Evolutionary conservation across 305 asterid genomes (phyloP), one percentile per base, ranked within the genome.

Genomic region (Fraxinus platypoda): DNA sequence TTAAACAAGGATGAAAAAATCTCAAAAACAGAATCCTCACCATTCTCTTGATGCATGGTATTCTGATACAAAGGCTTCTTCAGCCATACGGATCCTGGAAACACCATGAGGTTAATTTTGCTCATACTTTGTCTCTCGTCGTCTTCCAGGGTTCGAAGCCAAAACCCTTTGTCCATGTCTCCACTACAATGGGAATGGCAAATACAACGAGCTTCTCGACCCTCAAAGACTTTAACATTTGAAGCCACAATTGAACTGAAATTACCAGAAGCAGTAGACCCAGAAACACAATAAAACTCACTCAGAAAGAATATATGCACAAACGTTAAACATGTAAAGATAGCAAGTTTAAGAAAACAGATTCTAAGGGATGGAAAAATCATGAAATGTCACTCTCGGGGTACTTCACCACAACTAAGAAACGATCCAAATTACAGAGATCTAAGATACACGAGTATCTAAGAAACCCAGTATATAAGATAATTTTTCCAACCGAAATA

Each of bases 41-140:
- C n/a, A n/a, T n/a, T n/a, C n/a, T n/a, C n/a, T n/a, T n/a, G n/a
- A n/a, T n/a, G n/a, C n/a, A n/a, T n/a, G n/a, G n/a, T n/a, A n/a
- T n/a, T n/a, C n/a, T n/a, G n/a, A n/a, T n/a, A n/a, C n/a, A n/a
- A 68, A 31, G 81, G 81, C 89, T 93, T 95, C 91, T 88, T 91
- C 85, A 94, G 86, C 97, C 97, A 95, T 72, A 94, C 91, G 1
- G 97, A 80, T 80, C 97, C 96, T 17, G 99, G 99, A 81, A 95
- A 95, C 62, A 95, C 98, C 98, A 95, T 94, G 46, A 94, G 91
- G 90, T 90, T 95, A 77, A 85, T 80, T 80, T 91, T 82, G 66
- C 66, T 92, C 37, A 95, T 85, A 76, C 91, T 84, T 74, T 34
- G 89, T 84, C 76, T 93, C 83, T 95, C 99, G 13, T 86, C 81